Base-by-base conservation (phyloP, 1,139 yeast species). In the Groenewaldozyma sp. region DNA sequence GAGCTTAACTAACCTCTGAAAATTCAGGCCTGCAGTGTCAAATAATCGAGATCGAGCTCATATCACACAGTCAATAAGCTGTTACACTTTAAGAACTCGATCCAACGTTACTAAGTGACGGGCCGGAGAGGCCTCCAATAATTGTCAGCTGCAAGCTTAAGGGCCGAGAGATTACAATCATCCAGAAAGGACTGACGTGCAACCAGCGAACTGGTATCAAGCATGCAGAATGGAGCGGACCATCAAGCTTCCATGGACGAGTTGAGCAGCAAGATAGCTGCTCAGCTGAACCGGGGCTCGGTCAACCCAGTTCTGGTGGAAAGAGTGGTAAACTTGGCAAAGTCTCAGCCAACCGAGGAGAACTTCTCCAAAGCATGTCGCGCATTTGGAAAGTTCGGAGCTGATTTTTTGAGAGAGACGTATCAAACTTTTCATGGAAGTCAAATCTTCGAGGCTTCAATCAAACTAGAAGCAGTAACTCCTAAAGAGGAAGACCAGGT, bases 301-400 rank as follows among this genome's bases (percentile, higher is more conserved):
- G 49, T 46, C n/a, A 54, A 52, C 36, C 44, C 39, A 9, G 43
- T 37, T 2, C 45, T 58, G 20, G 59, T 59, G 2, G 29, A 35
- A 7, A 54, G 50, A 31, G 49, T 58, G 7, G 32, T 54, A 18
- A 35, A 45, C 4, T 42, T 58, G 35, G 59, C 59, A 4, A 42
- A 46, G 21, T 37, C 36, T 2, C 49, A 44, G 20, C 41, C 44
- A 7, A 36, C 40, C 17, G 42, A 43, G 7, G 47, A 45, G 2
- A 45, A 44, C 5, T 59, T 59, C 42, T 44, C 47, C n/a, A 38
- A 37, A 3, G 59, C 57, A 1, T 58, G 63, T 42, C 35, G 40
- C 35, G 55, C 53, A 1, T 56, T 59, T 45, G 62, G 61, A 18
- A 46, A 46, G 31, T 59, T 59, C 37, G 50, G 53, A 21, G 42